A percentile compares a stretch with the other conserved stretches of the same genome.
phyloP scores from a whole-genome alignment of 495 filamentous ascomycete genomes.

The Sporormia fimetaria region DNA sequence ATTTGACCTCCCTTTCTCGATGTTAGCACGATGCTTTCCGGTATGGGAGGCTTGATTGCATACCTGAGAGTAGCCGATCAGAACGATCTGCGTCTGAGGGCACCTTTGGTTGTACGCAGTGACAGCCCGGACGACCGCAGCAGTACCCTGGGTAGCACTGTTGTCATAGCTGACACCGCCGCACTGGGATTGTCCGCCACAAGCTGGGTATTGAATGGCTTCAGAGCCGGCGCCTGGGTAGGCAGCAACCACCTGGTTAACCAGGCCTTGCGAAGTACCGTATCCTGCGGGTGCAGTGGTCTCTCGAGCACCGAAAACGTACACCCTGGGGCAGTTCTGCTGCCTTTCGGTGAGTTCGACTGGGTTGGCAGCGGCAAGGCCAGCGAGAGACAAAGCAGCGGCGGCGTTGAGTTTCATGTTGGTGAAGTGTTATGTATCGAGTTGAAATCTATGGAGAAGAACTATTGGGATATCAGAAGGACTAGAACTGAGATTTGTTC shows the following conservation, averaged over 20 bases:
- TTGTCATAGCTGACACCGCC: constrained; percentile 44
- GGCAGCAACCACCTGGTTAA: constrained; percentile 39
- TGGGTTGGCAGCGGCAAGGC: constrained; percentile 15
- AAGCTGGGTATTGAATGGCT: constrained; percentile 50
- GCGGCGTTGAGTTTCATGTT: constrained; percentile 20
- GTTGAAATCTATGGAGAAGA: not conserved
- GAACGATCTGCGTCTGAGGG: constrained; percentile 46
- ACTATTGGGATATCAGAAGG: constrained; percentile 1
- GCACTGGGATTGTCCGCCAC: constrained; percentile 42
- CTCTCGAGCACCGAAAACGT: constrained; percentile 29
- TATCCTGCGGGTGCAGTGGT: constrained; percentile 43
- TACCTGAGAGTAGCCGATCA: constrained; percentile 53
- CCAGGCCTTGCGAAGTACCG: constrained; percentile 41
- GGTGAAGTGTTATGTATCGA: not conserved
- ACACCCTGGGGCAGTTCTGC: constrained; percentile 25
- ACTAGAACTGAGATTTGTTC: constrained; percentile 5
- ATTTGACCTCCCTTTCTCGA: constrained; percentile 47
- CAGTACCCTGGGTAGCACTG: constrained; percentile 42
- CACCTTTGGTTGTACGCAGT: constrained; percentile 44
- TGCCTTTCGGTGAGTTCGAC: constrained; percentile 14
- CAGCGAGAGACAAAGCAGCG: constrained; percentile 13
- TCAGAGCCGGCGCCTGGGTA: constrained; percentile 44
- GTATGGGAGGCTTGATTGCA: not conserved
- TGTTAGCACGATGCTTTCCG: not conserved
- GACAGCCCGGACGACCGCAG: constrained; percentile 44